Evolutionary conservation across 768 basidiomycete species (phyloP).

Genomic region (Mycena floridula): DNA sequence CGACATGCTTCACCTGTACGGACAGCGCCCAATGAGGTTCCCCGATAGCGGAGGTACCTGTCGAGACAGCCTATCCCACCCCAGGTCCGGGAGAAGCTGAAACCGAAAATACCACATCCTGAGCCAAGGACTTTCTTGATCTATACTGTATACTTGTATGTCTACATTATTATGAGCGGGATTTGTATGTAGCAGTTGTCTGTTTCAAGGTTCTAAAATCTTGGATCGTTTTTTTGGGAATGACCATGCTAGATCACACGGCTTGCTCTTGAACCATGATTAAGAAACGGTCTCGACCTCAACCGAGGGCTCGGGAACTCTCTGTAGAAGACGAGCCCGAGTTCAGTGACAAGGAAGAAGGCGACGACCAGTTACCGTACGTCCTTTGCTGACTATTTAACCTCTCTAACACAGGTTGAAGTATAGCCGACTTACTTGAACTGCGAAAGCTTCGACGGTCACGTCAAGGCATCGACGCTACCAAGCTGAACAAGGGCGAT

Average conservation of each 20-base stretch:
- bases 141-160: background rate
- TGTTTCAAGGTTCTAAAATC: too few relatives aligned
- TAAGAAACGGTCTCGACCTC: slow-evolving; percentile 70
- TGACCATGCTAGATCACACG: background rate
- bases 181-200: too few relatives aligned
- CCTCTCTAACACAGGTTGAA: slow-evolving; percentile 17
- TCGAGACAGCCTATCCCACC: slow-evolving; percentile 39
- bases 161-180: background rate
- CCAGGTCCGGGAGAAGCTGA: slow-evolving; percentile 41
- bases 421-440: slow-evolving; percentile 80
- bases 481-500: slow-evolving; percentile 83
- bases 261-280: slow-evolving; percentile 37
- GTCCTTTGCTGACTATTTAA: slow-evolving; percentile 15
- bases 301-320: slow-evolving; percentile 46
- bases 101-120: too few relatives aligned
- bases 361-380: slow-evolving; percentile 48
- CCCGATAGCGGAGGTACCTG: slow-evolving; percentile 16
- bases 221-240: background rate
- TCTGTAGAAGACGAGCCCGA: slow-evolving; percentile 35
- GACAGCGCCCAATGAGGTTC: too few relatives aligned
- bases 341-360: slow-evolving; percentile 32
- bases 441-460: slow-evolving; percentile 69
- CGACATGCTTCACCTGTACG: slow-evolving; percentile 38
- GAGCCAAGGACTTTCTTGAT: slow-evolving; percentile 15
- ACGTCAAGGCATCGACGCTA: slow-evolving; percentile 79